These are phyloP conservation scores for Penicillium macrosclerotiorum DNA, from an alignment of 495 filamentous ascomycete species.

Conservation along the genomic window DNA sequence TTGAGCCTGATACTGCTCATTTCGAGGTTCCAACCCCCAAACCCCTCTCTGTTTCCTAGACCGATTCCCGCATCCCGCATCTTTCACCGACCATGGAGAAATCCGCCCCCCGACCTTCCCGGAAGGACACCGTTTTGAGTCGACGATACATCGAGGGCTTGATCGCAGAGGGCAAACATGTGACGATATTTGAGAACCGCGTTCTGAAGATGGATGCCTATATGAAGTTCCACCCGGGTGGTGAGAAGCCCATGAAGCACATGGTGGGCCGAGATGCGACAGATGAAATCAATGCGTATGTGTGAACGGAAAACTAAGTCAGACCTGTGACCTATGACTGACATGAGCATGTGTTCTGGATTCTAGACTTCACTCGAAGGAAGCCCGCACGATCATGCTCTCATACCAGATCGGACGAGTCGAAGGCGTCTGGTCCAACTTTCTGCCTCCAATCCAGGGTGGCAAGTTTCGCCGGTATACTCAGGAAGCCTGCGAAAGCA, in stretches of 20 bases:
- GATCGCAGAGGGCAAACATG: constrained; percentile 79
- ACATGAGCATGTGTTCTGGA: neutral
- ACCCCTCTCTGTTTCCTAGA: neutral
- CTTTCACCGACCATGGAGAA: constrained; percentile 18
- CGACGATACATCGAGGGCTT: constrained; percentile 79
- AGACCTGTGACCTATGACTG: no score
- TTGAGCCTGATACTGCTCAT: neutral
- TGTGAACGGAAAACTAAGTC: no score
- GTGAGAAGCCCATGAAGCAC: constrained; percentile 87
- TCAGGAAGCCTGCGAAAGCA: constrained; percentile 31
- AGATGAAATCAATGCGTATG: constrained; percentile 89
- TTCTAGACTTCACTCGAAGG: constrained; percentile 75
- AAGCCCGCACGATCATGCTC: constrained; percentile 74
- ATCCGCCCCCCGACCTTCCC: constrained; percentile 22
- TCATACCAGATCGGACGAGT: constrained; percentile 82
- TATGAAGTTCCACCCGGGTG: constrained; percentile 87
- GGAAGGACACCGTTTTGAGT: constrained; percentile 54
- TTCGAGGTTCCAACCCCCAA: neutral
- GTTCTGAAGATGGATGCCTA: constrained; percentile 87
- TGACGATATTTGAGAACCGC: constrained; percentile 77
- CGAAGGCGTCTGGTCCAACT: constrained; percentile 82
- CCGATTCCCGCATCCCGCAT: constrained; percentile 7
- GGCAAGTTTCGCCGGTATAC: constrained; percentile 69
- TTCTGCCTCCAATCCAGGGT: constrained; percentile 89
- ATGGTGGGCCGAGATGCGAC: constrained; percentile 97